Base-by-base conservation (phyloP, 148 eudicot species). In the Cornus florida region DNA sequence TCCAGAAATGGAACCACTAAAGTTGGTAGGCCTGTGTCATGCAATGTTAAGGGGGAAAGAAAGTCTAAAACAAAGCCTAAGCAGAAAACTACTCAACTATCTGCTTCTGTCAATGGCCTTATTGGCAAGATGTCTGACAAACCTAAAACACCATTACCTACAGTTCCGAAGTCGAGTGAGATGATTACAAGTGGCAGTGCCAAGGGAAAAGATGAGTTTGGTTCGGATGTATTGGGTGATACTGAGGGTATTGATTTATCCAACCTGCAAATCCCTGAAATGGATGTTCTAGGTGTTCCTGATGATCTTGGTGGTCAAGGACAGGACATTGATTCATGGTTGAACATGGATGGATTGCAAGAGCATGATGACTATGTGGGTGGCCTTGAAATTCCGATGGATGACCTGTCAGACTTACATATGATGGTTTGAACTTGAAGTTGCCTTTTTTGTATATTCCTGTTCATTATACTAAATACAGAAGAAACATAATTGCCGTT, bases 301-400 rank as follows among this genome's bases (percentile, higher is more conserved):
- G 89, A 84, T 80, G 93, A 90, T 79, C 85, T 90, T 73, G 90
- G 80, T 69, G 88, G 78, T 75, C 89, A 87, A 80, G 92, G 89
- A 76, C 81, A 89, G 73, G 94, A 91, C 76, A 73, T 92, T 80
- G 93, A 87, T 76, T 92, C 95, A 24, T 92, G 95, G 95, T 86
- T 92, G 82, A 92, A 90, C 83, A 87, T 92, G 31, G 93, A 87
- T n/a, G 88, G 85, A 23, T 75, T 90, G 14, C 91, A 84, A 76
- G 95, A 91, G 77, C 73, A 78, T 46, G 90, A 85, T 38, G 86
- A 90, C 76, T 86, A 71, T 83, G 77, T 62, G 66, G 66, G 82
- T 83, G 95, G 91, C 76, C 95, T 92, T 84, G 89, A 87, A 81
- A 92, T 92, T 83, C 95, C 95, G 50, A 92, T 87, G 95, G 93